Conservation (phyloP, 225 moss, liverwort and hornwort genomes). For the Lunularia cruciata region DNA sequence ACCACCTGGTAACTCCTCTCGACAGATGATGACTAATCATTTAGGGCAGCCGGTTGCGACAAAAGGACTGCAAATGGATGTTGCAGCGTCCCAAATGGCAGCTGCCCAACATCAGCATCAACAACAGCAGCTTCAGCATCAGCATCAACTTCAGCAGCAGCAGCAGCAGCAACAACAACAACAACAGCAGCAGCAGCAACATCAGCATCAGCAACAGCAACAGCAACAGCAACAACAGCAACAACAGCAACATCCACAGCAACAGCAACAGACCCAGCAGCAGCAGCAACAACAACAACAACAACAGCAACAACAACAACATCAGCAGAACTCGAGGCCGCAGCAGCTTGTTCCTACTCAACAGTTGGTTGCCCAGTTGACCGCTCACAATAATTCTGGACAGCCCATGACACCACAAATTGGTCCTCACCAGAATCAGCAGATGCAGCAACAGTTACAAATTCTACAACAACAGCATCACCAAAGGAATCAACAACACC, state of each 20-base stretch:
- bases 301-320: constrained; percentile 70
- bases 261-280: constrained; percentile 32
- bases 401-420: constrained; percentile 27
- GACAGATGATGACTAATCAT: constrained; percentile 67
- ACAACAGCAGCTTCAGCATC: constrained; percentile 34
- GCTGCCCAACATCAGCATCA: constrained; percentile 47
- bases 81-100: constrained; percentile 70
- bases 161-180: constrained; percentile 38
- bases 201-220: constrained; percentile 25
- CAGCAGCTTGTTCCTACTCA: constrained; percentile 60
- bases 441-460: constrained; percentile 49
- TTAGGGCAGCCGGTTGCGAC: constrained; percentile 66
- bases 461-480: constrained; percentile 64
- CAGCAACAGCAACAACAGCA: constrained; percentile 11
- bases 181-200: constrained; percentile 28
- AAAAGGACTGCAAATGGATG: constrained; percentile 72
- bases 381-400: constrained; percentile 47
- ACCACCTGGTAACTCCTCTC: constrained; percentile 82
- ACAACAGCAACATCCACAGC: constrained; percentile 24
- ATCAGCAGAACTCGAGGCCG: constrained; percentile 56
- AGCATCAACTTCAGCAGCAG: constrained; percentile 13
- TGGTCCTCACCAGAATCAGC: constrained; percentile 27
- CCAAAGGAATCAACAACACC: constrained; percentile 63
- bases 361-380: constrained; percentile 56
- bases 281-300: constrained; percentile 33